These are phyloP conservation scores for Yueomyces sp. DNA, from an alignment of 1,139 yeast genomes.

Conservation along the genomic window DNA sequence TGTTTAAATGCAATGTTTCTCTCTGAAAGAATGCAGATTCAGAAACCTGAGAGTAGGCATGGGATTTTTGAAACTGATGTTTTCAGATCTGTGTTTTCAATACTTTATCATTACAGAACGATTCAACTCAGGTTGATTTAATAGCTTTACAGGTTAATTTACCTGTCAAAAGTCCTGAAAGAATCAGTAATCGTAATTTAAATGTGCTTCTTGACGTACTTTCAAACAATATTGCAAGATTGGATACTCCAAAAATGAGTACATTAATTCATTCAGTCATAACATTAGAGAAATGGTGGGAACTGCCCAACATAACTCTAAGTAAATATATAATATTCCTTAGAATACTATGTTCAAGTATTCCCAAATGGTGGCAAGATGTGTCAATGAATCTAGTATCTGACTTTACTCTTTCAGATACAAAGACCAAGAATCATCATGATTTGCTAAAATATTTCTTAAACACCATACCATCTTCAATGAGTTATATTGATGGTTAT, in stretches of 20 bases:
- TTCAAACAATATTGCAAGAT: conserved; percentile 38
- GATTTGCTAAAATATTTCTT: conserved; percentile 49
- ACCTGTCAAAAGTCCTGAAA: conserved; percentile 30
- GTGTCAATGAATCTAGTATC: conserved; percentile 54
- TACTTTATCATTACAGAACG: conserved; percentile 17
- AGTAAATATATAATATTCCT: conserved; percentile 55
- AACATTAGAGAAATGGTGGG: conserved; percentile 47
- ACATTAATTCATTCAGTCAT: conserved; percentile 39
- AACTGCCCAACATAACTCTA: conserved; percentile 28
- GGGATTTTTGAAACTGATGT: no score
- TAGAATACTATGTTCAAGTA: conserved; percentile 66
- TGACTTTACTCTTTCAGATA: conserved; percentile 35
- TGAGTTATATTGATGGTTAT: conserved; percentile 47
- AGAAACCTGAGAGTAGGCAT: no score
- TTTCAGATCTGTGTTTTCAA: background rate
- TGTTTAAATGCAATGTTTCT: background rate
- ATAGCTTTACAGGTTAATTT: conserved; percentile 34
- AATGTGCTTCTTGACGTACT: conserved; percentile 34
- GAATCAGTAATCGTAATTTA: conserved; percentile 31
- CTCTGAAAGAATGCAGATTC: no score
- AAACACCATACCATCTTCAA: conserved; percentile 68
- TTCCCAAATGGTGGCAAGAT: conserved; percentile 82
- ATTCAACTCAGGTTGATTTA: conserved; percentile 31
- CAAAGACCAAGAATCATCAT: conserved; percentile 47
- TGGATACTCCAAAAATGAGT: conserved; percentile 33